phyloP scores from a whole-genome alignment of 176 grass and related monocot genomes.

The Triticum turgidum region DNA sequence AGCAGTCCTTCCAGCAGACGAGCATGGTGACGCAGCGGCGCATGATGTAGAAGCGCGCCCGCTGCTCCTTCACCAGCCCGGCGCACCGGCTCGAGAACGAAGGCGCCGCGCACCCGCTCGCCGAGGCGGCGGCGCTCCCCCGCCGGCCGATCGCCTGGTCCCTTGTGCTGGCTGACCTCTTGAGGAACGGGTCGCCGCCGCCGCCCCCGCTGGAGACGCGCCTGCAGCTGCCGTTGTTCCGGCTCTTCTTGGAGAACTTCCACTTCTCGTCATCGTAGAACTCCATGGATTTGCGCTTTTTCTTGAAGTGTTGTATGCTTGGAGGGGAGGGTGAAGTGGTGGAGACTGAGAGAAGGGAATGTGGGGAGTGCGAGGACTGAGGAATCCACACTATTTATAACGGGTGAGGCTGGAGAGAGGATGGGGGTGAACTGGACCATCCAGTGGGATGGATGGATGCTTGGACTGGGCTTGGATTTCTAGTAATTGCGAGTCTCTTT shows the following conservation, averaged over 20 bases:
- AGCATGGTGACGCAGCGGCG: constrained; percentile 96
- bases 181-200: constrained; percentile 42
- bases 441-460: background rate
- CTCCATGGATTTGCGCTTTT: constrained; percentile 48
- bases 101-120: constrained; percentile 25
- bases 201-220: constrained; percentile 34
- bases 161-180: constrained; percentile 58
- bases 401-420: background rate
- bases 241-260: constrained; percentile 91
- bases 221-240: constrained; percentile 68
- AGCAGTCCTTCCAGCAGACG: constrained; percentile 88
- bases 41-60: constrained; percentile 95
- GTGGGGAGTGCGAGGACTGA: constrained; percentile 37
- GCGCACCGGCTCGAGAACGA: constrained; percentile 82
- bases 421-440: constrained; percentile 16
- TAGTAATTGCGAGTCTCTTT: background rate
- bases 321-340: constrained; percentile 7
- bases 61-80: constrained; percentile 84
- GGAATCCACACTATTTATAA: constrained; percentile 63
- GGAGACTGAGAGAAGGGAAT: background rate
- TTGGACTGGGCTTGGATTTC: constrained; percentile 16
- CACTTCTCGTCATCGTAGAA: constrained; percentile 89
- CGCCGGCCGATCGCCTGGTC: constrained; percentile 47
- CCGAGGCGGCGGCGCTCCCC: background rate
- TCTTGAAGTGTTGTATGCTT: background rate